Percentiles rank a stretch among this genome's conserved stretches.
These are phyloP conservation scores for Sapria himalayana DNA, from an alignment of 345 rosid genomes.

Conservation along the genomic window DNA sequence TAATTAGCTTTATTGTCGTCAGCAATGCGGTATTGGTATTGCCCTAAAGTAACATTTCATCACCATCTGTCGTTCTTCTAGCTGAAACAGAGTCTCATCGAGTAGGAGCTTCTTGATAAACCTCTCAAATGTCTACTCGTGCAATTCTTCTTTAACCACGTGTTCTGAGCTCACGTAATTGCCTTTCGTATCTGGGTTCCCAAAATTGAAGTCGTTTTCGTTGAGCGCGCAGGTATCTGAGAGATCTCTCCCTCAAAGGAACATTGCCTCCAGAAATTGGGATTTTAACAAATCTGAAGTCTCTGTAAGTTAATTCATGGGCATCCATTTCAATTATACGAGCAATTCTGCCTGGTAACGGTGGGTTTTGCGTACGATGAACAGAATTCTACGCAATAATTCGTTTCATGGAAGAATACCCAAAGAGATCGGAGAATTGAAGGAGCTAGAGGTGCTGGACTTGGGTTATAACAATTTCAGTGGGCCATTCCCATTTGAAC, in stretches of 20 bases:
- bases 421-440: slow-evolving; percentile 41
- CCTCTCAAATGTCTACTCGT: too few relatives aligned
- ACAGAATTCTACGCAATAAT: slow-evolving; percentile 64
- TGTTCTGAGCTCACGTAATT: too few relatives aligned
- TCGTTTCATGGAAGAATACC: slow-evolving; percentile 55
- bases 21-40: too few relatives aligned
- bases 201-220: slow-evolving; percentile 7
- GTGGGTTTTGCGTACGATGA: too few relatives aligned
- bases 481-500: slow-evolving; percentile 26
- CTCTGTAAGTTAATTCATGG: slow-evolving; percentile 30
- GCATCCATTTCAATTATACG: neutral
- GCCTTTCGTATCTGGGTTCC: too few relatives aligned
- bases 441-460: slow-evolving; percentile 62
- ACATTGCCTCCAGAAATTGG: slow-evolving; percentile 56
- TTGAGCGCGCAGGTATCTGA: slow-evolving; percentile 29
- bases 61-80: too few relatives aligned
- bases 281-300: slow-evolving; percentile 32
- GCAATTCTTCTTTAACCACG: too few relatives aligned
- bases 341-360: too few relatives aligned
- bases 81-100: too few relatives aligned
- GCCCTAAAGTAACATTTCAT: too few relatives aligned
- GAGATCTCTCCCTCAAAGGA: slow-evolving; percentile 60
- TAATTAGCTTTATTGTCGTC: too few relatives aligned
- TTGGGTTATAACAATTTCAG: slow-evolving; percentile 62
- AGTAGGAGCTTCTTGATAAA: too few relatives aligned